A percentile compares a stretch with the other conserved stretches of the same genome.
These are phyloP conservation scores for Cladosporium sp. DNA, from an alignment of 2,329 filamentous ascomycete genomes.

Conservation along the genomic window DNA sequence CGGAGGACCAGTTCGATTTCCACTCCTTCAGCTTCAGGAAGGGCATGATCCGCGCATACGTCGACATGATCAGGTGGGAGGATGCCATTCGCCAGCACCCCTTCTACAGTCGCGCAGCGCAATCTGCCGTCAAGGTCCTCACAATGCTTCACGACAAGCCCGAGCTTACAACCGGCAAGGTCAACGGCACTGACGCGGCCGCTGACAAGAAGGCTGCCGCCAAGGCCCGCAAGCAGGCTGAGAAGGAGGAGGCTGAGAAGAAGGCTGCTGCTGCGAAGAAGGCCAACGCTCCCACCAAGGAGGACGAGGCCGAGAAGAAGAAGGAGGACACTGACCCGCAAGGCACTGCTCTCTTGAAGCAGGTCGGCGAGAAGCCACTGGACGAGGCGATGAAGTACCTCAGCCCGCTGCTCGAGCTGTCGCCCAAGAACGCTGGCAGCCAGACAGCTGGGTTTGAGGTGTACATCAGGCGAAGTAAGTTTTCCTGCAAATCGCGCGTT, in stretches of 20 bases:
- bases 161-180: slow-evolving; percentile 71
- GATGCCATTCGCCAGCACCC: slow-evolving; percentile 88
- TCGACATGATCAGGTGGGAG: slow-evolving; percentile 97
- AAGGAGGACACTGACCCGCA: slow-evolving; percentile 90
- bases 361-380: slow-evolving; percentile 74
- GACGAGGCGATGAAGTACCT: slow-evolving; percentile 87
- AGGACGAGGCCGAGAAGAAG: slow-evolving; percentile 66
- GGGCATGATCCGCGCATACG: slow-evolving; percentile 89
- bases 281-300: slow-evolving; percentile 56
- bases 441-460: slow-evolving; percentile 91
- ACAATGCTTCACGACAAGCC: slow-evolving; percentile 76
- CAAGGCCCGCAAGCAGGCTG: slow-evolving; percentile 75
- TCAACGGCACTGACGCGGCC: slow-evolving; percentile 66
- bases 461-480: slow-evolving; percentile 78
- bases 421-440: slow-evolving; percentile 75
- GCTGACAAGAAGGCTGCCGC: slow-evolving; percentile 73
- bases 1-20: slow-evolving; percentile 98
- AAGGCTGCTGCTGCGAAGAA: slow-evolving; percentile 53
- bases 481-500: background rate
- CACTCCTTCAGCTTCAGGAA: slow-evolving; percentile 97
- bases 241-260: slow-evolving; percentile 84
- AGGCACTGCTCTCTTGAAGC: slow-evolving; percentile 66
- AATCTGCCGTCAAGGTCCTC: slow-evolving; percentile 80
- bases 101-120: slow-evolving; percentile 82
- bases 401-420: slow-evolving; percentile 76